phyloP scores from a whole-genome alignment of 179 eudicot genomes.

The Dionaea muscipula region DNA sequence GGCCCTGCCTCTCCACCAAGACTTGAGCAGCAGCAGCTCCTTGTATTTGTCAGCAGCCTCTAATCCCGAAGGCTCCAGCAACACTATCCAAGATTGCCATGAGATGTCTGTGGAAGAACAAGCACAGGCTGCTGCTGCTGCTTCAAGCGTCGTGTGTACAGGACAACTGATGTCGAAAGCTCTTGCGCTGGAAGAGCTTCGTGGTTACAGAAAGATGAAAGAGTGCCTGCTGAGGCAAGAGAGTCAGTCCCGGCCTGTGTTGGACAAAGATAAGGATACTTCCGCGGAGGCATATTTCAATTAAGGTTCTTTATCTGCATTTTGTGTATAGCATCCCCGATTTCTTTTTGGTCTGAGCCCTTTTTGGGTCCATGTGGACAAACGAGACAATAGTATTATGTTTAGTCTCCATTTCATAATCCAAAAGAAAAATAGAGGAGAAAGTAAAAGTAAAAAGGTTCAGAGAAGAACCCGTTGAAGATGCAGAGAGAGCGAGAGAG shows the following conservation, averaged over 20 bases:
- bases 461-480: no score
- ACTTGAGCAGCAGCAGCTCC: constrained; percentile 13
- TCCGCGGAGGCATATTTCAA: no score
- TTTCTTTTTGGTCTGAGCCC: no score
- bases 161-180: constrained; percentile 31
- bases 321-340: no score
- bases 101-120: constrained; percentile 12
- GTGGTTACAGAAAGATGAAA: constrained; percentile 39
- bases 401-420: no score
- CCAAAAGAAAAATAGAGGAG: no score
- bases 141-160: constrained; percentile 27
- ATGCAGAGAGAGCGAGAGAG: no score
- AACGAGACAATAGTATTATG: no score
- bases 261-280: constrained; percentile 2
- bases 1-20: constrained; percentile 72
- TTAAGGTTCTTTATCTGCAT: no score
- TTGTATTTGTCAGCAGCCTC: constrained; percentile 18
- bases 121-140: constrained; percentile 12
- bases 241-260: constrained; percentile 6
- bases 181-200: constrained; percentile 73
- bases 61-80: constrained; percentile 11
- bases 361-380: no score
- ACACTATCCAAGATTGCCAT: constrained; percentile 14
- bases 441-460: no score
- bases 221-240: constrained; percentile 42